Conservation (phyloP, 768 basidiomycete species). For the Tylopilus rubrobrunneus region DNA sequence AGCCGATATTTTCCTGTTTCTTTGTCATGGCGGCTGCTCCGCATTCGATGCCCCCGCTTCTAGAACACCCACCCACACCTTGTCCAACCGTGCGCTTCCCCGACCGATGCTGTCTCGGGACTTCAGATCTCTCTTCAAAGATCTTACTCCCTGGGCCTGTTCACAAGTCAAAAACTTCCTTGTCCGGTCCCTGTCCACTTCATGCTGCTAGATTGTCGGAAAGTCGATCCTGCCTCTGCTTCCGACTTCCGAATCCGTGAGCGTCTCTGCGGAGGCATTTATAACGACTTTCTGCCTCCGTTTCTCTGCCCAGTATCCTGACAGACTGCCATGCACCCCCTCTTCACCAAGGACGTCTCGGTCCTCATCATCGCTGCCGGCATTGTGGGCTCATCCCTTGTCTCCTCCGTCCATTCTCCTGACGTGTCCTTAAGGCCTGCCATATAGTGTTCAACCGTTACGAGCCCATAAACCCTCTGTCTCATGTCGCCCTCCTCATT, state of each 20-base stretch:
- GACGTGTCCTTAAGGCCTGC: slow-evolving; percentile 22
- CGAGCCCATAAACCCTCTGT: slow-evolving; percentile 27
- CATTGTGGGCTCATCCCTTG: slow-evolving; percentile 17
- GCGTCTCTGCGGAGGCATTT: slow-evolving; percentile 23
- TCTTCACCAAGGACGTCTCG: slow-evolving; percentile 19
- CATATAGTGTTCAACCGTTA: slow-evolving; percentile 31
- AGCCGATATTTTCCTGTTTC: slow-evolving; percentile 32
- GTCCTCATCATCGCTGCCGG: slow-evolving; percentile 19
- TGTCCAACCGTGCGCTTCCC: slow-evolving; percentile 5
- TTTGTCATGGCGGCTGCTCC: slow-evolving; percentile 29
- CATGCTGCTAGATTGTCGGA: slow-evolving; percentile 32
- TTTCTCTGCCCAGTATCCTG: slow-evolving; percentile 15
- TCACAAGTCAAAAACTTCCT: slow-evolving; percentile 22
- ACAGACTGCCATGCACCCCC: slow-evolving; percentile 17
- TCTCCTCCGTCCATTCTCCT: neutral
- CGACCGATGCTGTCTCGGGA: slow-evolving; percentile 12
- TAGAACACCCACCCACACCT: slow-evolving; percentile 14
- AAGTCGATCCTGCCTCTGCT: slow-evolving; percentile 31
- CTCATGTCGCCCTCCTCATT: slow-evolving; percentile 24
- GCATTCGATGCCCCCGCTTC: slow-evolving; percentile 22
- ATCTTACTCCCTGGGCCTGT: slow-evolving; percentile 11
- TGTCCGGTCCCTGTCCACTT: slow-evolving; percentile 19
- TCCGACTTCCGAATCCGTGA: slow-evolving; percentile 32
- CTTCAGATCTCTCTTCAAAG: slow-evolving; percentile 17
- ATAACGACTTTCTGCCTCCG: slow-evolving; percentile 17